Evolutionary conservation across 768 basidiomycete species (phyloP), one percentile per base, ranked within the genome.

Genomic region (Mrakia gelida): DNA sequence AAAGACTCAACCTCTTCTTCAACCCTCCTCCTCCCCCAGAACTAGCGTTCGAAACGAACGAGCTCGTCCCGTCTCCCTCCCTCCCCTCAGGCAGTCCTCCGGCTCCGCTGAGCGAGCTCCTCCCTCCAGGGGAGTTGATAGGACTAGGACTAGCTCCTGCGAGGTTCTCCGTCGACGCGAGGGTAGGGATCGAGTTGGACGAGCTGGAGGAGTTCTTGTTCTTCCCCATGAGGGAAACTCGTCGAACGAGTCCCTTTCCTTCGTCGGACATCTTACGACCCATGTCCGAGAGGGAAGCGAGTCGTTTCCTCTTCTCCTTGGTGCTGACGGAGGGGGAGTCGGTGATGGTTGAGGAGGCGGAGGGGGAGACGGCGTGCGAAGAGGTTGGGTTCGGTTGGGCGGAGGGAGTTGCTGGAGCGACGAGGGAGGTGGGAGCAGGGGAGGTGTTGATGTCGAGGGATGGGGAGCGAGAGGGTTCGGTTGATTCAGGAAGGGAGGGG

Each of bases 211-310:
- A 23, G 38, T 68, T 71, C 43, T 72, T 52, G 49, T 9, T 15
- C 15, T 52, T 77, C 18, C 68, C 71, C 38, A 77, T 68, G 56
- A 71, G 45, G 16, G 67, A 71, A 11, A 77, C 56, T 52, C 68
- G 49, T 1, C 76, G 54, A 21, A 71, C 76, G 71, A 77, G 70
- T 21, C 59, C 59, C 26, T 71, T 71, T 2, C 70, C 43, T 43
- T 77, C 76, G 26, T 77, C 71, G 9, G 76, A 77, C 56, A 72
- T 54, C 61, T 54, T 45, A 8, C 76, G 52, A 28, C 76, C 76
- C 62, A 77, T 72, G 30, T 77, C 76, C 43, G 41, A 32, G n/a
- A 77, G 70, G 9, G 76, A 62, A 10, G 70, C 11, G 30, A 70
- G 68, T 34, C 71, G 56, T 56, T 77, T 77, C 34, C 59, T 28